Conservation (phyloP, 352 stramenopile species). For the Globisporangium irregulare region DNA sequence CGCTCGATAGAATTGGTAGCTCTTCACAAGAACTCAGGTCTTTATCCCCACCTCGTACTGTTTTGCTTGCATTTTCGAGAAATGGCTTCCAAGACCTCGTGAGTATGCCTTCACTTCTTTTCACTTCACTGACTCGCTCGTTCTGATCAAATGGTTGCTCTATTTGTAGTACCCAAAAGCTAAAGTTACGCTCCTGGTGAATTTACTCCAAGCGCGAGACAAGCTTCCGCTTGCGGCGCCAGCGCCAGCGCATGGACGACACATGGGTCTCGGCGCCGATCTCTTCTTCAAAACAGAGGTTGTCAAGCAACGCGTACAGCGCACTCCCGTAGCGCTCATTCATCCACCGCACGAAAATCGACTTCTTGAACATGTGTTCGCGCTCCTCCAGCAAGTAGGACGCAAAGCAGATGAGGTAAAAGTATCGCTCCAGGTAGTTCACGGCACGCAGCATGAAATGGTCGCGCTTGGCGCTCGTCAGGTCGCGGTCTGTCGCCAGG, state of each 20-base stretch:
- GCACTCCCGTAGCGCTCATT: constrained; percentile 74
- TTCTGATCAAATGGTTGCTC: background rate
- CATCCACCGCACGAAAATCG: constrained; percentile 83
- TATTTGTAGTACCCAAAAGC: background rate
- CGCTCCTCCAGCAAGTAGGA: constrained; percentile 82
- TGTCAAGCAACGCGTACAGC: constrained; percentile 86
- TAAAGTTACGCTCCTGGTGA: background rate
- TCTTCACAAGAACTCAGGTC: background rate
- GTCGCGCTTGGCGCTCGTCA: constrained; percentile 65
- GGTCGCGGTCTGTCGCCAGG: constrained; percentile 65
- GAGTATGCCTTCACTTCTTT: background rate
- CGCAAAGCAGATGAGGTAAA: constrained; percentile 88
- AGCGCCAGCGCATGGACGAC: constrained; percentile 87
- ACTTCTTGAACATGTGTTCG: constrained; percentile 41
- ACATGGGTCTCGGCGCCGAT: constrained; percentile 70
- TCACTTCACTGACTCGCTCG: background rate
- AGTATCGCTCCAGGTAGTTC: constrained; percentile 89
- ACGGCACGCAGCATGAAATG: constrained; percentile 83
- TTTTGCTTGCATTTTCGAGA: constrained; percentile 52
- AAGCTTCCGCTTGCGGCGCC: constrained; percentile 83
- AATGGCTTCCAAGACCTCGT: background rate
- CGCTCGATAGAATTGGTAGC: background rate
- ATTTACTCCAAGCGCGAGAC: constrained; percentile 70
- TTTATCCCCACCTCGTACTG: constrained; percentile 44
- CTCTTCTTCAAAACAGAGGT: constrained; percentile 84